Base-by-base conservation (phyloP, 306 rosid genomes). In the Chamaecrista fasciculata region DNA sequence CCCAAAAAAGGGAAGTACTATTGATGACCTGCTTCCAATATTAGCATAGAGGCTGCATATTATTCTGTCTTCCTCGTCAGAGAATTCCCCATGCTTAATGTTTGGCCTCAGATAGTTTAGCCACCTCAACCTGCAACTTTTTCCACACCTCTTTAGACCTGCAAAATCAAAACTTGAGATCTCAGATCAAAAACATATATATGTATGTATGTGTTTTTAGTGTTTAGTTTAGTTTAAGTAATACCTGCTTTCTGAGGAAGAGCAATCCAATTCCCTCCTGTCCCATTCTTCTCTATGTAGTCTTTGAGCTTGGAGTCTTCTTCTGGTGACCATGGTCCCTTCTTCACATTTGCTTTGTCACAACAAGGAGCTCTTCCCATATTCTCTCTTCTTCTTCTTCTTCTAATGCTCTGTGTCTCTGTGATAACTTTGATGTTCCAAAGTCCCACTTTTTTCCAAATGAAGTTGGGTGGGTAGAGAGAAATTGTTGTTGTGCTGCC, bases 301-400 rank as follows among this genome's bases (percentile, higher is more conserved):
- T 94, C 90, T 69, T 84, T 94, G 2, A 94, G 95, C 86, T 84
- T 84, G 11, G 84, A 62, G 63, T 94, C 98, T 84, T 94, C 98
- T 84, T 94, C 97, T 3, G 97, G 95, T 4, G 98, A 90, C 98
- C 98, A 94, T 63, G 98, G 98, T 39, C 98, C 98, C 71, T 86
- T 94, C 96, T 94, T 94, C 62, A 94, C 98, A 74, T 82, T 94
- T 52, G 98, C 89, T 66, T 94, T 94, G 86, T 94, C 98, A 74
- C 98, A 94, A 57, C 98, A 94, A 62, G 98, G 98, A 77, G 98
- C 97, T 67, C 98, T 90, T 51, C 98, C 98, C 98, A 90, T 94
- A 51, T 77, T 81, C 75, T 67, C 3, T 25, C 59, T 1, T 69
- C 66, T 36, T 68, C 50, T 29, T 39, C 62, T 62, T 73, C 15